phyloP scores from a whole-genome alignment of 768 basidiomycete species.

The Suillus bovinus region DNA sequence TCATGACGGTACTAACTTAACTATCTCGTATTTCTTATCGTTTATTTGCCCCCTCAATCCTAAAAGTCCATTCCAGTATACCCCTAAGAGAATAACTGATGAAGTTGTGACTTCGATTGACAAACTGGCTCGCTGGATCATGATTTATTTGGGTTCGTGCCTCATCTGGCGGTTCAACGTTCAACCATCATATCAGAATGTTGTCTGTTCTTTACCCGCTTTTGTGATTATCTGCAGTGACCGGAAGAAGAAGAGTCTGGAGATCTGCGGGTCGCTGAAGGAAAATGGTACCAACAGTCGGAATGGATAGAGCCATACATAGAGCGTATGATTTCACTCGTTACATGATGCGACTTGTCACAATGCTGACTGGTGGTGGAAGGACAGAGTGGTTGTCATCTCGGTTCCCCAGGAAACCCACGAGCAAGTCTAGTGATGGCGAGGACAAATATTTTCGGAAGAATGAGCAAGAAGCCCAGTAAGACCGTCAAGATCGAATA shows the following conservation, averaged over 20 bases:
- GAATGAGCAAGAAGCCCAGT: background rate
- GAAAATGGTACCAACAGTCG: background rate
- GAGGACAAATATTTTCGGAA: background rate
- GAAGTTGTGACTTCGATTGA: too few species aligned
- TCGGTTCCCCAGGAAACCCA: background rate
- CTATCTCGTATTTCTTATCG: background rate
- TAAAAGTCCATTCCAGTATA: too few species aligned
- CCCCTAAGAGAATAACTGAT: background rate
- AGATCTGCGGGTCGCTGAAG: background rate
- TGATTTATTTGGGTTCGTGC: background rate
- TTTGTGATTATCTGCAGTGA: background rate
- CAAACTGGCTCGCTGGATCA: background rate
- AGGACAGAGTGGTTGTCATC: background rate
- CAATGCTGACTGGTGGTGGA: background rate
- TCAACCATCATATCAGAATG: background rate
- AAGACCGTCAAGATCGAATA: background rate
- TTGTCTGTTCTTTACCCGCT: background rate
- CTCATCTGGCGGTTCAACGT: background rate
- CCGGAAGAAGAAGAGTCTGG: background rate
- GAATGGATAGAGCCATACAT: background rate
- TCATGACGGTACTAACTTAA: background rate
- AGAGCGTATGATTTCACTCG: background rate
- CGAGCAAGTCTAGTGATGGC: background rate
- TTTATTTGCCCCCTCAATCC: background rate
- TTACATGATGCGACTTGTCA: background rate